These are phyloP conservation scores for Rhynchospora pubera DNA, from an alignment of 176 grass and related monocot genomes.

Conservation along the genomic window DNA sequence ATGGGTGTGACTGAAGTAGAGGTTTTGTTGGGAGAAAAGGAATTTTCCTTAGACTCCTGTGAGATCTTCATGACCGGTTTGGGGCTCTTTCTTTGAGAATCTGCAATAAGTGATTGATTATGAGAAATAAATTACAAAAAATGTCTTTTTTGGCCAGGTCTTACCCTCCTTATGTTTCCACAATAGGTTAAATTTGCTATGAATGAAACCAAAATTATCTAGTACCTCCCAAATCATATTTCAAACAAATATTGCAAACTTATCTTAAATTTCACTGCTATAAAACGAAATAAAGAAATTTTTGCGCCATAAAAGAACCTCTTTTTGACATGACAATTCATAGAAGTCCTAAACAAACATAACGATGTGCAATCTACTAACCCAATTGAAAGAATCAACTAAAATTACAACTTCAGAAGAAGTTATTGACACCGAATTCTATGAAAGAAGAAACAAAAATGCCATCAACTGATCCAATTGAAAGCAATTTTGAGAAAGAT, in stretches of 20 bases:
- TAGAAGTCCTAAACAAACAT: background rate
- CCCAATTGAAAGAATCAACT: too few species aligned
- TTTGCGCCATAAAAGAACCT: background rate
- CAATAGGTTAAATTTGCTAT: background rate
- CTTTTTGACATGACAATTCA: background rate
- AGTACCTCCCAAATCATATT: background rate
- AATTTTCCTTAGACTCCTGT: constrained; percentile 7
- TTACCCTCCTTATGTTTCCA: background rate
- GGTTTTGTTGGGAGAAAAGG: background rate
- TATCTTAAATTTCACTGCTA: background rate
- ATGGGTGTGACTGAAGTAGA: background rate
- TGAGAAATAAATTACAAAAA: background rate
- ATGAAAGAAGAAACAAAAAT: background rate
- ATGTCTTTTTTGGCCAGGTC: background rate
- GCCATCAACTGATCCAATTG: background rate
- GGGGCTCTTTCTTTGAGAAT: constrained; percentile 14
- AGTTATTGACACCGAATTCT: background rate
- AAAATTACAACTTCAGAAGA: background rate
- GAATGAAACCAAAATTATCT: background rate
- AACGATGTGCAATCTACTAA: background rate
- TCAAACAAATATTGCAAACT: background rate
- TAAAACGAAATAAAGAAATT: background rate
- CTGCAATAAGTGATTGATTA: background rate
- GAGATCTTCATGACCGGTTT: background rate
- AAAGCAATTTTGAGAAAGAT: background rate